Percentiles rank a stretch among this genome's conserved stretches.
Evolutionary conservation across 257 asterid genomes (phyloP).

Genomic region (Plantago elongata): DNA sequence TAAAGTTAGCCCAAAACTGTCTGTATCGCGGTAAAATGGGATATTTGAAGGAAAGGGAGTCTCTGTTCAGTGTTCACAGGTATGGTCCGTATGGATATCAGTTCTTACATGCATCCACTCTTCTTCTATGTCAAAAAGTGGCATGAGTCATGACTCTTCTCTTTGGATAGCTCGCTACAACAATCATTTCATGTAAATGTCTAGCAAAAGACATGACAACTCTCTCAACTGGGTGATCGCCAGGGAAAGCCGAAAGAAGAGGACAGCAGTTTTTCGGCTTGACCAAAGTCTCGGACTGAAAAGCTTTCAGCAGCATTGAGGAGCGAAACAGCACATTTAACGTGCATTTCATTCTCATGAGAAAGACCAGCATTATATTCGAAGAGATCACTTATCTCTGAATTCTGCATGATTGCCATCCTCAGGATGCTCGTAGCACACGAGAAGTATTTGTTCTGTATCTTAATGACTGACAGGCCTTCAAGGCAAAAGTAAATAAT

Average conservation of each 20-base stretch:
- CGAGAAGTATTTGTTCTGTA: background rate
- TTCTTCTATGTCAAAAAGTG: slow-evolving; percentile 26
- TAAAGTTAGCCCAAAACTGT: slow-evolving; percentile 33
- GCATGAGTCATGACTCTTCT: background rate
- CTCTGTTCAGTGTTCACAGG: slow-evolving; percentile 21
- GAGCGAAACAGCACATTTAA: slow-evolving; percentile 1
- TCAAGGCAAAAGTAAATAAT: too few relatives aligned
- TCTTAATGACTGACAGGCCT: too few relatives aligned
- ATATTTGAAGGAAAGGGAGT: slow-evolving; percentile 29
- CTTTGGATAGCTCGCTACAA: background rate
- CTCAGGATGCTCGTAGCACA: slow-evolving; percentile 16
- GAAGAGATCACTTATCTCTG: background rate
- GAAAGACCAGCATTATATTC: slow-evolving; percentile 6
- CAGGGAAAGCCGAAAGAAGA: slow-evolving; percentile 15
- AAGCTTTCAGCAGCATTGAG: slow-evolving; percentile 27
- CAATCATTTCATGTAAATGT: slow-evolving; percentile 36
- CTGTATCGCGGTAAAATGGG: slow-evolving; percentile 36
- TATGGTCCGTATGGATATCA: background rate
- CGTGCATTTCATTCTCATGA: slow-evolving; percentile 6
- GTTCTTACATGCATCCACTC: slow-evolving; percentile 7
- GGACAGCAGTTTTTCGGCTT: slow-evolving; percentile 27
- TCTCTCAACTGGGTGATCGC: slow-evolving; percentile 31
- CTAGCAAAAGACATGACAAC: slow-evolving; percentile 20
- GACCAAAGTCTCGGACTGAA: slow-evolving; percentile 21
- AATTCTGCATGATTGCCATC: background rate